Evolutionary conservation across 2,329 filamentous ascomycete genomes (phyloP), one percentile per base, ranked within the genome.

Genomic region (Diaporthe nobilis): DNA sequence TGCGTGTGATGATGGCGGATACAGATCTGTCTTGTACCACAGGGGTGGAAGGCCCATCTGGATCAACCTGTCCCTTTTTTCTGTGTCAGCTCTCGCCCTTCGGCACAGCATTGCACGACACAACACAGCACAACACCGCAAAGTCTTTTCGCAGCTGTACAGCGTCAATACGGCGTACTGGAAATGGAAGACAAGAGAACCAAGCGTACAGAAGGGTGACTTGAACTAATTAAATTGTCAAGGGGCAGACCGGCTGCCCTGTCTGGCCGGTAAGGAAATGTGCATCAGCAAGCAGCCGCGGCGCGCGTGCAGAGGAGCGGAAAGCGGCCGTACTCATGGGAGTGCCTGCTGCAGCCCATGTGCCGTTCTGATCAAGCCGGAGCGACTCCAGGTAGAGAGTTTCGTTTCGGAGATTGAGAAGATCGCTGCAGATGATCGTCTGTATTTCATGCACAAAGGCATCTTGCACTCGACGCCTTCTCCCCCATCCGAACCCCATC

Each of bases 1-100:
- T 61, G 37, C 25, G 42, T 60, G 20, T 39, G 13, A 53, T 49
- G 47, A 47, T 49, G 70, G 42, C 57, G 34, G 44, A 44, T 51
- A 61, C 39, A 31, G 39, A 63, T 42, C 71, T 61, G 57, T 61
- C 57, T 61, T 42, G 71, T 53, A 31, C 20, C n/a, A 61, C 71
- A 51, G 22, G 47, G 57, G 20, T 42, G n/a, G 53, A 20, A n/a
- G 44, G 39, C 20, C 70, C 31, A 53, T 68, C 31, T 68, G 71
- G 44, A 61, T 25, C 37, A 51, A n/a, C 13, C 20, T 53, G 57
- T 51, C 20, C n/a, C 71, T 47, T 31, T 28, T 39, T 31, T 39
- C 42, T 63, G 25, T 34, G n/a, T 63, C 44, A 39, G 57, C 58
- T 61, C 31, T 51, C 51, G 55, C 31, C 31, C 28, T 61, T 51